Evolutionary conservation across 306 rosid genomes (phyloP), one percentile per base, ranked within the genome.

Genomic region (Crataegus laevigata): DNA sequence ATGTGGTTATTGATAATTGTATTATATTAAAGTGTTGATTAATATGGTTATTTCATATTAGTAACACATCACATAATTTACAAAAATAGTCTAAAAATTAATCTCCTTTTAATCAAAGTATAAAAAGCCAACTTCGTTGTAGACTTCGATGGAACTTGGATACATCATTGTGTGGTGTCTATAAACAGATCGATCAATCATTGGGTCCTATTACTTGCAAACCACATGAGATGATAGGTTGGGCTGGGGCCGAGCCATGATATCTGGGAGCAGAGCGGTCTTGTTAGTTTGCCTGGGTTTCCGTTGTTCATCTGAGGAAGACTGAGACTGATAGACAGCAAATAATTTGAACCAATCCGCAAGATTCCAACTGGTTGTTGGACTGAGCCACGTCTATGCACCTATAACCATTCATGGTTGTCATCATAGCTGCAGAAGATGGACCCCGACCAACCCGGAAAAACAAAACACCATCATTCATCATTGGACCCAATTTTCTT

Each of bases 361-460:
- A 28, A 63, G 1, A 63, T 5, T 63, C 76, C 1, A 8, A 68
- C 30, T 73, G 70, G 66, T 10, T 38, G 79, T 61, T 79, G 59
- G 14, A 26, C 42, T 1, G 34, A 63, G 69, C 62, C 69, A 81
- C 85, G 84, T 81, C 78, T 30, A 21, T 8, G 22, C 80, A 10
- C 11, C 77, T 22, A n/a, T 34, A 5, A 50, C 88, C 82, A 36
- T 57, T 81, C 77, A 38, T 77, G 65, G 58, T 25, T 77, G 40
- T 24, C 22, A 40, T 70, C 54, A 22, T 18, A 15, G 40, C 45
- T 12, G 26, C 42, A 18, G 54, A 47, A 21, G 14, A 24, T 36
- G 24, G 69, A 52, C 25, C 54, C 57, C 18, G 8, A 36, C 51
- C 66, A 58, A 71, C 78, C 78, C 72, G 19, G 75, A 78, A 50